Evolutionary conservation across 2,329 filamentous ascomycete genomes (phyloP), one percentile per base, ranked within the genome.

Genomic region (Diaporthe citrichinensis): DNA sequence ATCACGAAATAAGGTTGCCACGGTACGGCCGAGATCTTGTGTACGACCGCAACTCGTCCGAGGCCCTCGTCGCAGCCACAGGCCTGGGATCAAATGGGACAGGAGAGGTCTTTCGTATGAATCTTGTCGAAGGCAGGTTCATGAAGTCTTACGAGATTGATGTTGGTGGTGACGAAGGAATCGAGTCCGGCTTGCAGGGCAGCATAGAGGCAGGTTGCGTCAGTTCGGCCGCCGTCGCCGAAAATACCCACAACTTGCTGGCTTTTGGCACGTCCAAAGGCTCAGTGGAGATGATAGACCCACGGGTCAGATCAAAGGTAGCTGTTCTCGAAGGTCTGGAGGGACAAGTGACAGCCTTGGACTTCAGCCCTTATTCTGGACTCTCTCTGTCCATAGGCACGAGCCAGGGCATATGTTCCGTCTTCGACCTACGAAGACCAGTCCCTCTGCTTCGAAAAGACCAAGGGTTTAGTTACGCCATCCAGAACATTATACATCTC

Each of bases 201-300:
- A 94, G 96, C 67, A 94, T 98, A 62, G 90, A 93, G 74, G 93
- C 95, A 0, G 95, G 96, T 20, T 93, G 94, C 69, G 95, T 98
- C 71, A 98, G 98, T 81, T 93, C 93, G 10, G 96, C 92, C 17
- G 93, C 96, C 4, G 91, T 98, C 76, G 97, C 97, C 4, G 95
- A 98, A 82, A 90, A 93, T 55, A 96, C 94, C 65, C 97, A 99
- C 83, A 97, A 97, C 74, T 88, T 99, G 6, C 89, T 96, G 46
- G 96, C 96, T 0, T 99, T 99, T 80, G 97, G 97, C 71, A 99
- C 97, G 1, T 96, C 95, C 3, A 87, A 97, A 74, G 96, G 97
- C n/a, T 98, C 96, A 0, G 95, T 98, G 36, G 97, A 99, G 82
- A 96, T 98, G 81, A 99, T 96, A 95, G 97, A 99, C 82, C 91